These are phyloP conservation scores for Pascua guehoae DNA, from an alignment of 1,284 basidiomycete genomes.

Conservation along the genomic window DNA sequence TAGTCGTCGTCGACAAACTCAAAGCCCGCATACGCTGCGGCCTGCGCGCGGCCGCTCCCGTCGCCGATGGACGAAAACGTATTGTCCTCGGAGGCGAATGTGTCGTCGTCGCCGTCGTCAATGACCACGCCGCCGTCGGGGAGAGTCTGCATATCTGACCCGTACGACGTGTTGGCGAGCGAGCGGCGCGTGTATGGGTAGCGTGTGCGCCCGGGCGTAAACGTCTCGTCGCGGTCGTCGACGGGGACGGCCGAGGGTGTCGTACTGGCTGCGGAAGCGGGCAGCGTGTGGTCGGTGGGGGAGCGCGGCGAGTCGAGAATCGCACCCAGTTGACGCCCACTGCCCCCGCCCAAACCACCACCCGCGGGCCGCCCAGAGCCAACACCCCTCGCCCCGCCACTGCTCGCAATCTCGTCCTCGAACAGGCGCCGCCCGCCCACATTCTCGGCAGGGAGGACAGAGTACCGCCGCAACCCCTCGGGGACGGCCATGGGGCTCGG, in stretches of 20 bases:
- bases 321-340: too few species aligned
- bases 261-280: too few species aligned
- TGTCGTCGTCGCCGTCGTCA: slow-evolving; percentile 15
- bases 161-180: slow-evolving; percentile 39
- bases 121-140: slow-evolving; percentile 12
- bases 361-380: too few species aligned
- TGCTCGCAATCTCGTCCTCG: slow-evolving; percentile 1
- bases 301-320: too few species aligned
- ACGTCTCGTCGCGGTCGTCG: too few species aligned
- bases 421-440: slow-evolving; percentile 11
- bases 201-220: too few species aligned
- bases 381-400: too few species aligned
- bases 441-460: slow-evolving; percentile 26
- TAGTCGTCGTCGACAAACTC: slow-evolving; percentile 15
- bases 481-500: slow-evolving; percentile 34
- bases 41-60: neutral
- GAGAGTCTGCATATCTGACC: slow-evolving; percentile 27
- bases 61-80: neutral
- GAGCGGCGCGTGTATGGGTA: slow-evolving; percentile 17
- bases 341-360: too few species aligned
- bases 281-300: too few species aligned
- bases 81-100: slow-evolving; percentile 8
- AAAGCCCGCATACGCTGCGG: slow-evolving; percentile 7
- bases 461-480: slow-evolving; percentile 36
- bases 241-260: too few species aligned